A percentile compares a stretch with the other conserved stretches of the same genome.
Evolutionary conservation across 2,329 filamentous ascomycete genomes (phyloP).

Genomic region (Sordariomycetes sp.): DNA sequence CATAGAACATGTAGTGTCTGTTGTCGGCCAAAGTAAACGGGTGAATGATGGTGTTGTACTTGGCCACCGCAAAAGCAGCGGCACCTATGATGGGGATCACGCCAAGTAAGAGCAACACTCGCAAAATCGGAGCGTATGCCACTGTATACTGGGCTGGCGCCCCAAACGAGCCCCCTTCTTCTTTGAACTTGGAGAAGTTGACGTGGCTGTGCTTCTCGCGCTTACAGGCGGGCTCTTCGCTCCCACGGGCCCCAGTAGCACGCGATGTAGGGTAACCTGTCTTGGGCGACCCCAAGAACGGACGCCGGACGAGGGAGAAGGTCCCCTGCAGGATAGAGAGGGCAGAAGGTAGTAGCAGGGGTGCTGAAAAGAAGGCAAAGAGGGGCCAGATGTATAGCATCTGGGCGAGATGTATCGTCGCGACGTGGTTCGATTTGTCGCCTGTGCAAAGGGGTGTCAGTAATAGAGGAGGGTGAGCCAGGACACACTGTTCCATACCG

Average conservation of each 20-base stretch:
- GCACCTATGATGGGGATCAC: constrained; percentile 19
- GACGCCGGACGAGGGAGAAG: background rate
- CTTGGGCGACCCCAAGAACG: background rate
- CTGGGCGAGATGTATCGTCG: constrained; percentile 79
- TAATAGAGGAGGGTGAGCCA: constrained; percentile 23
- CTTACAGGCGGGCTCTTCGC: background rate
- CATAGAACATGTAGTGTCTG: constrained; percentile 92
- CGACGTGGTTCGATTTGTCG: constrained; percentile 89
- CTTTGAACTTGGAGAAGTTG: background rate
- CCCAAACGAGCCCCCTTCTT: background rate
- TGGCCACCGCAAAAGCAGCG: constrained; percentile 36
- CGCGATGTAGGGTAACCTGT: background rate
- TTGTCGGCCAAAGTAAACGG: constrained; percentile 96
- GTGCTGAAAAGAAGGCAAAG: constrained; percentile 79
- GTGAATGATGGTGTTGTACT: constrained; percentile 86
- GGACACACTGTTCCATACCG: constrained; percentile 35
- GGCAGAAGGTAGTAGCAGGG: constrained; percentile 50
- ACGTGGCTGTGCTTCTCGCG: background rate
- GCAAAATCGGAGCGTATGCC: constrained; percentile 16
- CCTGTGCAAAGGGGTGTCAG: constrained; percentile 26
- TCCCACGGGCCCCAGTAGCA: background rate
- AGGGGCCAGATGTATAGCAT: constrained; percentile 95
- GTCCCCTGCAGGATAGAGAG: constrained; percentile 21
- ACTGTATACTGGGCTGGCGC: background rate
- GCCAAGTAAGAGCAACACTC: constrained; percentile 22